phyloP scores from a whole-genome alignment of 371 early-diverging fungal species.

The Chytridium lagenaria region DNA sequence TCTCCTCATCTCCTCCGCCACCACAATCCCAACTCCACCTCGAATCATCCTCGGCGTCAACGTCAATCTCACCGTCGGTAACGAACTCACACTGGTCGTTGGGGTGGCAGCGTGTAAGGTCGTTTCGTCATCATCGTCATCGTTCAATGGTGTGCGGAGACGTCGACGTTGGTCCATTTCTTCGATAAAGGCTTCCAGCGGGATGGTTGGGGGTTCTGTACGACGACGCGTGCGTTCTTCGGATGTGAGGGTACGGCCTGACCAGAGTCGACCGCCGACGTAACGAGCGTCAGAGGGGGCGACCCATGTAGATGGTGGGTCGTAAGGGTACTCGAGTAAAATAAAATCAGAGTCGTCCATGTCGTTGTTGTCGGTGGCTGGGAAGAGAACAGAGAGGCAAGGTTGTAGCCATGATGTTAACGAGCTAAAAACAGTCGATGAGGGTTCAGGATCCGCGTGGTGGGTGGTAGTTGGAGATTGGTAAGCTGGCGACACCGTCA shows the following conservation, averaged over 20 bases:
- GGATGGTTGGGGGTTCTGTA: background rate
- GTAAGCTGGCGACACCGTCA: background rate
- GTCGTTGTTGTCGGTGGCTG: background rate
- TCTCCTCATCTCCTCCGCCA: background rate
- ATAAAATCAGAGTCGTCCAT: background rate
- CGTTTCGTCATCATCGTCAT: background rate
- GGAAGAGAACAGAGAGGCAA: background rate
- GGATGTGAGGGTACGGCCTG: background rate
- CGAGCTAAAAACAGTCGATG: background rate
- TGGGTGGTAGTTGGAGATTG: background rate
- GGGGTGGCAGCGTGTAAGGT: too few relatives aligned
- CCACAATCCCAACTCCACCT: background rate
- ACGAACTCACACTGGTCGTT: background rate
- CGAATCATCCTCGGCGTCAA: slow-evolving; percentile 7
- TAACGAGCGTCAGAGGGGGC: background rate
- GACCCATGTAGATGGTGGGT: background rate
- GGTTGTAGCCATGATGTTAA: background rate
- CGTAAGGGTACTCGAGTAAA: background rate
- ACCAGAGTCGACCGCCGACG: slow-evolving; percentile 12
- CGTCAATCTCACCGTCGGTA: background rate
- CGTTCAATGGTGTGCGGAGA: background rate
- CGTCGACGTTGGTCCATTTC: too few relatives aligned
- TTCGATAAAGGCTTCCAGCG: background rate
- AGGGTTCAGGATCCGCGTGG: slow-evolving; percentile 1
- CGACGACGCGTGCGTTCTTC: background rate